Evolutionary conservation across 2,329 filamentous ascomycete genomes (phyloP).

Genomic region (Dactylellina drechsleri): DNA sequence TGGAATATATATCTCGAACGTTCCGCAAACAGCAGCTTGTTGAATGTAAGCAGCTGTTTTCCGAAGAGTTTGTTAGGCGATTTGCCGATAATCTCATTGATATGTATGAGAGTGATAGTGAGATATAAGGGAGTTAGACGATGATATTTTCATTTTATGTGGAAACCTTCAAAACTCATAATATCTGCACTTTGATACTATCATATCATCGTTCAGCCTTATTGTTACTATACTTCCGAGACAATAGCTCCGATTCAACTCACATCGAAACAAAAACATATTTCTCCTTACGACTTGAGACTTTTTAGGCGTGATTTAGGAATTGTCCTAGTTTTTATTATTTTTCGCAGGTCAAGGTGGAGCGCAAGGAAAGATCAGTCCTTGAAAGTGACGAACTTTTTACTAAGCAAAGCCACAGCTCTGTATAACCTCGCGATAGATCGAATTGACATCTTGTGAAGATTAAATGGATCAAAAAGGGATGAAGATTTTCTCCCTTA

Average conservation of each 20-base stretch:
- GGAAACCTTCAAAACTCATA: too few species aligned
- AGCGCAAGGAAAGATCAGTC: constrained; percentile 53
- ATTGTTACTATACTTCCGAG: too few species aligned
- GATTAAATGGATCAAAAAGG: constrained; percentile 5
- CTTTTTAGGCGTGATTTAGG: constrained; percentile 17
- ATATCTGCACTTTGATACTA: too few species aligned
- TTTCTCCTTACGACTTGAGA: background rate
- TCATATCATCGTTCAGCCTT: too few species aligned
- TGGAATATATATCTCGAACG: constrained; percentile 15
- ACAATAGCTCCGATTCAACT: too few species aligned
- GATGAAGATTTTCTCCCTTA: background rate
- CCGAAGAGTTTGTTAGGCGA: too few species aligned
- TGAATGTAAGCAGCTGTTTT: too few species aligned
- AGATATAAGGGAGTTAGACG: too few species aligned
- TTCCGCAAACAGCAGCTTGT: background rate
- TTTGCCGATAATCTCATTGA: too few species aligned
- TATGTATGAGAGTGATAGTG: too few species aligned
- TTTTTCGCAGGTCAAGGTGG: constrained; percentile 54
- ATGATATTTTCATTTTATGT: too few species aligned
- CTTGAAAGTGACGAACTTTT: constrained; percentile 37
- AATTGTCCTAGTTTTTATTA: background rate
- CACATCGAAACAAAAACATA: too few species aligned
- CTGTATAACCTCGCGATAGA: constrained; percentile 55
- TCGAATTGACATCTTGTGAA: constrained; percentile 25
- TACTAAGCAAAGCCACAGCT: constrained; percentile 35